Conservation (phyloP, 495 filamentous ascomycete genomes). For the Glutinoglossum americanum region DNA sequence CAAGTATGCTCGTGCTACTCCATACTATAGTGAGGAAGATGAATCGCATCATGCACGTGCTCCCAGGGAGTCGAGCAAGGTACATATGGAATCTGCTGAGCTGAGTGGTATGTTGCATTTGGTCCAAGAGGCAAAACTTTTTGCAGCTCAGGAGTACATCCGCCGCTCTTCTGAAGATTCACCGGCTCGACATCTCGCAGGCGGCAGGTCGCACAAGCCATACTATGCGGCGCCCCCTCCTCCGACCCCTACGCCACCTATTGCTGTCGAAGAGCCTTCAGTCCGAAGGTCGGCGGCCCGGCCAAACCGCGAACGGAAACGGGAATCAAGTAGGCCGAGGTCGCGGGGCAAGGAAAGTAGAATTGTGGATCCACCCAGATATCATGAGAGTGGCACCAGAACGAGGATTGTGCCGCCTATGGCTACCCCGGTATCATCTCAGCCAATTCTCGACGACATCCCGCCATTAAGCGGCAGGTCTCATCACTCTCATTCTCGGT, state of each 20-base stretch:
- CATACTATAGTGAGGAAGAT: background rate
- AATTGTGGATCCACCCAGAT: slow-evolving; percentile 1
- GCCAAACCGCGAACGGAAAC: slow-evolving; percentile 2
- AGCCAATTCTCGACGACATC: background rate
- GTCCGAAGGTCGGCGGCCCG: slow-evolving; percentile 1
- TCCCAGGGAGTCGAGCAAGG: background rate
- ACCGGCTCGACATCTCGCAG: background rate
- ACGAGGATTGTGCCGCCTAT: background rate
- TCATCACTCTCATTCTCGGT: background rate
- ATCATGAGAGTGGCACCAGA: background rate
- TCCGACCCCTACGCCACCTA: background rate
- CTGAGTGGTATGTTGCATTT: background rate
- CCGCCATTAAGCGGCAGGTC: background rate
- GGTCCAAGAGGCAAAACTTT: slow-evolving; percentile 1
- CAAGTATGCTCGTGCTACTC: background rate
- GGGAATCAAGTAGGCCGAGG: background rate
- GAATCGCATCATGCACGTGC: background rate
- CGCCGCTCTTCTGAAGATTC: background rate
- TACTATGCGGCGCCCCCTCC: background rate
- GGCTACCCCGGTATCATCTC: background rate
- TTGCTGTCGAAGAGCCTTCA: background rate
- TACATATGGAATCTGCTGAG: background rate
- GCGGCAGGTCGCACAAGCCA: background rate
- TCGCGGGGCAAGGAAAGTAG: slow-evolving; percentile 4
- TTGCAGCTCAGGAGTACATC: slow-evolving; percentile 1